Conservation (phyloP, 2,329 filamentous ascomycete species). For the Botrytis deweyae region DNA sequence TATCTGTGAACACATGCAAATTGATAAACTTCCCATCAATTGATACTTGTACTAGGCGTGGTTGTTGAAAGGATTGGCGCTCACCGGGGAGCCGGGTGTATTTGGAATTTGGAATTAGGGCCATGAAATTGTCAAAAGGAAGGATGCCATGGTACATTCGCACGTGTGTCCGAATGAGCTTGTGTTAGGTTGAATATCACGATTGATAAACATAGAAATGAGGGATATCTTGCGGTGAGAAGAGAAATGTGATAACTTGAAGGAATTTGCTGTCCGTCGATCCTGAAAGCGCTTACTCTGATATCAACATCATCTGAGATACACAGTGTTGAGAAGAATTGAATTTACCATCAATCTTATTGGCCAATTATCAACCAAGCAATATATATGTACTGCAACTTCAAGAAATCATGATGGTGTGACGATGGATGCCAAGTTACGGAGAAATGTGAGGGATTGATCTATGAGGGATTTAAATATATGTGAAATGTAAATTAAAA, state of each 20-base stretch:
- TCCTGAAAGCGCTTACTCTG: neutral
- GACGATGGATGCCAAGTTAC: neutral
- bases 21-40: neutral
- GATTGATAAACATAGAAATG: neutral
- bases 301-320: slow-evolving; percentile 7
- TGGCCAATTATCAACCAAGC: slow-evolving; percentile 3
- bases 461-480: slow-evolving; percentile 16
- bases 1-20: neutral
- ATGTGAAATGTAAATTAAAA: slow-evolving; percentile 6
- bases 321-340: neutral
- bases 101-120: neutral
- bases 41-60: neutral
- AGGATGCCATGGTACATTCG: neutral
- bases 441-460: slow-evolving; percentile 2
- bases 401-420: neutral
- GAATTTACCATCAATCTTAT: neutral
- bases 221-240: neutral
- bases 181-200: neutral
- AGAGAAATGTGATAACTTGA: slow-evolving; percentile 2
- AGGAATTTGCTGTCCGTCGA: neutral
- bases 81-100: neutral
- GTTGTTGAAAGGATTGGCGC: neutral
- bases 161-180: slow-evolving; percentile 8
- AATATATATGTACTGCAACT: neutral
- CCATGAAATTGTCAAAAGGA: neutral